Percentiles rank a stretch among this genome's conserved stretches.
These are phyloP conservation scores for Debaryomyces subglobosus DNA, from an alignment of 1,139 yeast species.

Conservation along the genomic window DNA sequence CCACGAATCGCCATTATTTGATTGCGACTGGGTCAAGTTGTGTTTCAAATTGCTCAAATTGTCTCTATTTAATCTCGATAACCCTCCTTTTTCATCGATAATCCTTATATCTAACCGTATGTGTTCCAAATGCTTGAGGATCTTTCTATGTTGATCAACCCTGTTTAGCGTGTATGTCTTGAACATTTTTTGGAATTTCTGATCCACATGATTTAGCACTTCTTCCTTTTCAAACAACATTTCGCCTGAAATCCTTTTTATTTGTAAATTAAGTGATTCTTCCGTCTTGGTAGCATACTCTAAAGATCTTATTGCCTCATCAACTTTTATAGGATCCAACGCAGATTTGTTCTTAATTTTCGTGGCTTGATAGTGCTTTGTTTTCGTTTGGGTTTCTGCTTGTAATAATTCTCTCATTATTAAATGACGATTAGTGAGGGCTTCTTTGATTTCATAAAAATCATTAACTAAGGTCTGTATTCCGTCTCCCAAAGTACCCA, in stretches of 20 bases:
- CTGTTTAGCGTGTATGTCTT: slow-evolving; percentile 66
- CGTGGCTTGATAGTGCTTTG: slow-evolving; percentile 73
- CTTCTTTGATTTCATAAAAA: slow-evolving; percentile 87
- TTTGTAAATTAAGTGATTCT: slow-evolving; percentile 71
- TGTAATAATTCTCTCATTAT: slow-evolving; percentile 84
- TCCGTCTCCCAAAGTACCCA: slow-evolving; percentile 80
- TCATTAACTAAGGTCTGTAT: slow-evolving; percentile 67
- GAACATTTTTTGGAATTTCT: slow-evolving; percentile 55
- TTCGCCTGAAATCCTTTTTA: slow-evolving; percentile 82
- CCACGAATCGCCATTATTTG: slow-evolving; percentile 62
- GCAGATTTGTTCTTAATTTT: slow-evolving; percentile 74
- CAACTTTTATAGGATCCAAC: slow-evolving; percentile 85
- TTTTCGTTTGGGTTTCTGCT: slow-evolving; percentile 74
- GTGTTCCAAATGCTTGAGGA: slow-evolving; percentile 73
- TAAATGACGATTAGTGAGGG: slow-evolving; percentile 87
- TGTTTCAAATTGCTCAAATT: slow-evolving; percentile 51
- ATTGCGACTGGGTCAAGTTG: slow-evolving; percentile 53
- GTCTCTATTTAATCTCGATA: slow-evolving; percentile 82
- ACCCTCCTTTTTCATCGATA: slow-evolving; percentile 79
- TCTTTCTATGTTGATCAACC: slow-evolving; percentile 85
- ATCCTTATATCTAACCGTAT: slow-evolving; percentile 74
- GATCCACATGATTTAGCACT: slow-evolving; percentile 58
- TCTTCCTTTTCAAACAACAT: slow-evolving; percentile 75
- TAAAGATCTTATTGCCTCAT: slow-evolving; percentile 80
- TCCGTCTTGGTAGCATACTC: slow-evolving; percentile 83